Conservation (phyloP, 2,329 filamentous ascomycete species). For the Paecilomyces dactylethromorphus region DNA sequence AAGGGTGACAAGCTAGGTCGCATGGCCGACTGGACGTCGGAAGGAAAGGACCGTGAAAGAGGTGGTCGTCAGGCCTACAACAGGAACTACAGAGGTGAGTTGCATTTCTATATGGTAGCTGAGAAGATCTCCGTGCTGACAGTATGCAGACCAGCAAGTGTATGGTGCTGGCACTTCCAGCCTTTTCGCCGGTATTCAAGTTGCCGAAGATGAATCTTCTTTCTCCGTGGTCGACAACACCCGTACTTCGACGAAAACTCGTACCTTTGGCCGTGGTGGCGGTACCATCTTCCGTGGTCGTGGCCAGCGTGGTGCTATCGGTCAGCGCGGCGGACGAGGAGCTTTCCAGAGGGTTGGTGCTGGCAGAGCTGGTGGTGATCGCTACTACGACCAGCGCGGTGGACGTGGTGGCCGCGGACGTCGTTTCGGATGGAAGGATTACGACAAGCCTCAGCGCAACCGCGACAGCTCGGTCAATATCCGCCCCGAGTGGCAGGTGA, state of each 20-base stretch:
- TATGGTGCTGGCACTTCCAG: conserved; percentile 85
- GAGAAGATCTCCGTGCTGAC: conserved; percentile 10
- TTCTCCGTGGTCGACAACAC: conserved; percentile 98
- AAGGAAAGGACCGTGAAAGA: conserved; percentile 68
- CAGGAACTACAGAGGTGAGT: conserved; percentile 80
- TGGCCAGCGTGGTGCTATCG: conserved; percentile 63
- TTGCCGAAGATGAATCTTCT: conserved; percentile 89
- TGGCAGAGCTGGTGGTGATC: conserved; percentile 56
- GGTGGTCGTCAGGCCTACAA: conserved; percentile 84
- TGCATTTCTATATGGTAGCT: conserved; percentile 2
- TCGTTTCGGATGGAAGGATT: conserved; percentile 97
- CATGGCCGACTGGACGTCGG: conserved; percentile 96
- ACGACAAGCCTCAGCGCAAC: conserved; percentile 94
- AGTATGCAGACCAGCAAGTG: conserved; percentile 74
- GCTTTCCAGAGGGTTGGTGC: conserved; percentile 67
- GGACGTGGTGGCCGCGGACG: conserved; percentile 67
- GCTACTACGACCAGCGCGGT: conserved; percentile 63
- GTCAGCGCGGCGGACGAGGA: conserved; percentile 62
- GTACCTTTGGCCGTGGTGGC: conserved; percentile 76
- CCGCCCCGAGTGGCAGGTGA: conserved; percentile 87
- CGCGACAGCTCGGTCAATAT: conserved; percentile 94
- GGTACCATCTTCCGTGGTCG: conserved; percentile 81
- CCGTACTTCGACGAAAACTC: conserved; percentile 74
- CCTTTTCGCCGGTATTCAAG: conserved; percentile 75
- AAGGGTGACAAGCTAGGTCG: conserved; percentile 98